Conservation (phyloP, 1,284 basidiomycete species). For the Salmacisia buchloeana region DNA sequence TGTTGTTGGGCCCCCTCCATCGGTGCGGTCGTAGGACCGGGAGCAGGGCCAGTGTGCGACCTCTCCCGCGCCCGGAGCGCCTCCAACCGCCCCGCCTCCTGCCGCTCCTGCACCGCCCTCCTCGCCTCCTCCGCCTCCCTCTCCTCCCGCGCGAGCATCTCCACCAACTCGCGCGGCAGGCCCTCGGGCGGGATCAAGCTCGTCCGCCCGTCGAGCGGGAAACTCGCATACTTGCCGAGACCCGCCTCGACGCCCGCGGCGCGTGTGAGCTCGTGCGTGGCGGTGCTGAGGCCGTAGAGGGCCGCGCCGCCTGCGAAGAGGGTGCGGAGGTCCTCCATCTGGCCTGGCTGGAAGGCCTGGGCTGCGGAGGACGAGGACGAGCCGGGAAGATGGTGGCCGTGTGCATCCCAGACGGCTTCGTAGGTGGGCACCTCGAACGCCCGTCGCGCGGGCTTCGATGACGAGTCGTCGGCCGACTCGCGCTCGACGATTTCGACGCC, state of each 20-base stretch:
- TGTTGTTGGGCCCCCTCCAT: too few relatives aligned
- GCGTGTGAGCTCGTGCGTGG: slow-evolving; percentile 59
- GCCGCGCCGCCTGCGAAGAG: slow-evolving; percentile 42
- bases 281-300: slow-evolving; percentile 27
- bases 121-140: slow-evolving; percentile 20
- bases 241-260: slow-evolving; percentile 14
- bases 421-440: slow-evolving; percentile 66
- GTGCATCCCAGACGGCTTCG: slow-evolving; percentile 66
- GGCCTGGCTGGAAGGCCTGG: slow-evolving; percentile 47
- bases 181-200: slow-evolving; percentile 69
- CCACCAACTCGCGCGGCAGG: slow-evolving; percentile 13
- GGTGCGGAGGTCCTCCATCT: slow-evolving; percentile 65
- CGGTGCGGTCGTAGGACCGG: too few relatives aligned
- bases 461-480: slow-evolving; percentile 21
- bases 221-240: slow-evolving; percentile 64
- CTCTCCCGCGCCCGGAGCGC: too few relatives aligned
- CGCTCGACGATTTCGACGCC: slow-evolving; percentile 51
- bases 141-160: slow-evolving; percentile 18
- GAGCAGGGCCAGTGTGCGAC: too few relatives aligned
- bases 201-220: slow-evolving; percentile 78
- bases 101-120: slow-evolving; percentile 28
- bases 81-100: slow-evolving; percentile 38
- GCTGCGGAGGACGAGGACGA: too few relatives aligned
- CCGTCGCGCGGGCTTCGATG: background rate
- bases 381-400: slow-evolving; percentile 23